Evolutionary conservation across 176 grass and related monocot species (phyloP), one percentile per base, ranked within the genome.

Genomic region (Coix lacrymajobi): DNA sequence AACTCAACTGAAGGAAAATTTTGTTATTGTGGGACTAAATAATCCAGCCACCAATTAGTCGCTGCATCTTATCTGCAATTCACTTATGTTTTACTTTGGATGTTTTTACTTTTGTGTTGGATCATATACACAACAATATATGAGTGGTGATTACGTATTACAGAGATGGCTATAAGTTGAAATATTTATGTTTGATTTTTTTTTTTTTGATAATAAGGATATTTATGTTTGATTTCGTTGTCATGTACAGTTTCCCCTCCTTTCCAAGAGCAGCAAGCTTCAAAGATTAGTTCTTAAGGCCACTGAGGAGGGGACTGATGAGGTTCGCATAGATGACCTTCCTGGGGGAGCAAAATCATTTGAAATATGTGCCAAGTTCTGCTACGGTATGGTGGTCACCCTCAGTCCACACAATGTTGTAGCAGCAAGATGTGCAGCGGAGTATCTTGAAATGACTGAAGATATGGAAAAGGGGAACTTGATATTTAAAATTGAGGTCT

Each of bases 401-500:
- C 83, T 99, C 28, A 96, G 89, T 72, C 87, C 97, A 31, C 90
- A 96, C 87, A 99, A 96, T 77, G 91, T 96, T 48, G 93, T 90
- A 39, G 91, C 91, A 39, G 71, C 91, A 78, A 93, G 93, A 88
- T 99, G 93, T 76, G 93, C 93, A 22, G 91, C 93, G 2, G 91
- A 96, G 70, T 92, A 87, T 73, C 91, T 99, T 32, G 93, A 96
- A 87, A 99, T 99, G 97, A 92, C 87, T 4, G 97, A 99, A 79
- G 94, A 89, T 29, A 82, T 92, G 73, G 97, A 99, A 17, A 99
- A 94, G 78, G 97, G 97, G 46, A 99, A 99, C 82, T 81, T 99
- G 37, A 88, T 99, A 87, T 96, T 90, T 84, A 99, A 96, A 85
- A 99, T 99, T 6, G 97, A 99, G 79, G 97, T 99, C 5, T 99